A percentile compares a stretch with the other conserved stretches of the same genome.
Conservation (phyloP, 106 monocot species). For the Vanilla planifolia region DNA sequence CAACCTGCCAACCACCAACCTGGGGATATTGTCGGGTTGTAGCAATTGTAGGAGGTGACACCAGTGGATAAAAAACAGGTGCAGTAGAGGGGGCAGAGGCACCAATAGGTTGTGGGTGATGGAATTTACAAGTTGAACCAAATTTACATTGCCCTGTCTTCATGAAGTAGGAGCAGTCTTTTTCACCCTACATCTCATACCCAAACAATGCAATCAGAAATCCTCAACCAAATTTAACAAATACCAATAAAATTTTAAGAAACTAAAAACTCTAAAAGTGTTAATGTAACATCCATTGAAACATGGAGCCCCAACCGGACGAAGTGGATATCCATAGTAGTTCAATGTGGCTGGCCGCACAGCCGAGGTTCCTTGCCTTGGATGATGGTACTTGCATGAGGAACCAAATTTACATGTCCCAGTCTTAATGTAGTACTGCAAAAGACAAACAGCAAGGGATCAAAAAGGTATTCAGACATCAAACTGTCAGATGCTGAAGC, state of each 20-base stretch:
- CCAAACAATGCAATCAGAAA: slow-evolving; percentile 2
- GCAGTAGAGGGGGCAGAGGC: slow-evolving; percentile 27
- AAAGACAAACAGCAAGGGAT: background rate
- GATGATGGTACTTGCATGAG: slow-evolving; percentile 95
- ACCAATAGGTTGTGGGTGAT: slow-evolving; percentile 50
- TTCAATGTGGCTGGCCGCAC: slow-evolving; percentile 40
- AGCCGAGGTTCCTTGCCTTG: slow-evolving; percentile 43
- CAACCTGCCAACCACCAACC: slow-evolving; percentile 42
- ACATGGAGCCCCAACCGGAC: slow-evolving; percentile 36
- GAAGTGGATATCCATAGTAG: slow-evolving; percentile 58
- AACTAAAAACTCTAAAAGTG: background rate
- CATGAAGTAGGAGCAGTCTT: slow-evolving; percentile 76
- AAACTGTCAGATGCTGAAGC: background rate
- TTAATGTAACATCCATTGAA: slow-evolving; percentile 2
- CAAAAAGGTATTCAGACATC: background rate
- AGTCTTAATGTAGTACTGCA: slow-evolving; percentile 84
- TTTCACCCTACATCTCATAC: slow-evolving; percentile 54
- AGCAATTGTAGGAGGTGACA: slow-evolving; percentile 37
- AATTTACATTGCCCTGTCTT: slow-evolving; percentile 78
- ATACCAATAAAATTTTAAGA: background rate
- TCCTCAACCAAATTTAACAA: background rate
- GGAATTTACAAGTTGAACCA: slow-evolving; percentile 73
- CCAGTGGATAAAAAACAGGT: slow-evolving; percentile 53
- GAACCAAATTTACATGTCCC: slow-evolving; percentile 92
- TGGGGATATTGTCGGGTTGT: slow-evolving; percentile 42